These are phyloP conservation scores for Coemansia biformis DNA, from an alignment of 192 early-diverging fungal genomes.

Conservation along the genomic window DNA sequence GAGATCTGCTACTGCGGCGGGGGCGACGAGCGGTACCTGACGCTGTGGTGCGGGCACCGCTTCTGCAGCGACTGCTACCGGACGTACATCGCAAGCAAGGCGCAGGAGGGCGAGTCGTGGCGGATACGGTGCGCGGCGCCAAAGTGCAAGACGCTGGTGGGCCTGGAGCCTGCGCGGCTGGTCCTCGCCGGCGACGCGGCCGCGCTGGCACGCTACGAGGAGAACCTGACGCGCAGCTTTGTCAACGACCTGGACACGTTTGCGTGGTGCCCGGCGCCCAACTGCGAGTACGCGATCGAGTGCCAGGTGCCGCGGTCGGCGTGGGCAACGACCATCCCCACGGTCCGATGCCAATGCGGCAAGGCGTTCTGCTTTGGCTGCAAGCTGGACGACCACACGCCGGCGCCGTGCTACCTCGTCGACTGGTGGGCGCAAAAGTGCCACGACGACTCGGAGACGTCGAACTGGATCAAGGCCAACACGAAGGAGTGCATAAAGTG, in stretches of 20 bases:
- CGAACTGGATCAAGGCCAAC: constrained; percentile 94
- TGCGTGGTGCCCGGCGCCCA: constrained; percentile 92
- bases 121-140: constrained; percentile 78
- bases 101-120: constrained; percentile 82
- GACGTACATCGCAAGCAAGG: constrained; percentile 78
- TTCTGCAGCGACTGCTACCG: constrained; percentile 86
- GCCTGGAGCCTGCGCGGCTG: constrained; percentile 70
- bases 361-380: constrained; percentile 92
- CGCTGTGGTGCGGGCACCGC: constrained; percentile 79
- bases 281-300: constrained; percentile 92
- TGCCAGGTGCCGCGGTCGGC: constrained; percentile 72
- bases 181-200: constrained; percentile 52
- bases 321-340: constrained; percentile 70
- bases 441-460: constrained; percentile 95
- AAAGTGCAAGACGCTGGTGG: constrained; percentile 76
- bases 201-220: constrained; percentile 58
- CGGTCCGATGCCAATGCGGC: constrained; percentile 78
- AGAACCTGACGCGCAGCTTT: constrained; percentile 74
- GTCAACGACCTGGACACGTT: constrained; percentile 82
- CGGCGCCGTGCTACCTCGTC: constrained; percentile 80
- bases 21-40: constrained; percentile 48
- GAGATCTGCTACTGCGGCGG: constrained; percentile 79
- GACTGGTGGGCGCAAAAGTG: constrained; percentile 91
- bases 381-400: constrained; percentile 73
- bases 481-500: constrained; percentile 97